Base-by-base conservation (phyloP, 352 stramenopile species). In the Aphanomyces stellatus region DNA sequence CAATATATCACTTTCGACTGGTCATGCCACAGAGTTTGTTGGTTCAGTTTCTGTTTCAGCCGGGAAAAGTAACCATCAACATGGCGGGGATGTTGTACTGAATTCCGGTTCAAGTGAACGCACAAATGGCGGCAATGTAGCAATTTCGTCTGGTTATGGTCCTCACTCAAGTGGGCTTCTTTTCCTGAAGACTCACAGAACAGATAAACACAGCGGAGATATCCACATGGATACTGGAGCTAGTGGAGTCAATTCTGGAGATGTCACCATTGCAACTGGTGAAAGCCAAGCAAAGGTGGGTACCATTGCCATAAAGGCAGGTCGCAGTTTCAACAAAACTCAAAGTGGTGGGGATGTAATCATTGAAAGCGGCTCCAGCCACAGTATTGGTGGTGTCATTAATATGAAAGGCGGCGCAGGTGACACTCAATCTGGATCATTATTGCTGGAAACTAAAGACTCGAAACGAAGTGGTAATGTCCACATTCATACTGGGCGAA, bases 241-340 rank as follows among this genome's bases (percentile, higher is more conserved):
- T 13, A 34, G 34, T 2, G 19, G 13, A 1, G 31, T 7, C 17
- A 6, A 4, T 6, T 51, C 27, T 13, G 63, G 63, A 22, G 51
- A 28, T 19, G 43, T 70, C 41, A 13, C 17, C 49, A n/a, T 70
- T 25, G 43, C 51, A 3, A 65, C 63, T 15, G 63, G 63, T 24
- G 48, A 15, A 28, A 25, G 43, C 10, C 27, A 0, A 24, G 15
- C n/a, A n/a, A 43, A 2, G 28, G 30, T 46, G 17, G 67, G 67
- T 17, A 46, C 11, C 28, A 27, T 72, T 24, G n/a, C 11, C 5
- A 6, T 70, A 7, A 30, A 51, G 22, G 49, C 60, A 4, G 67
- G 67, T 59, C 17, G 30, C 34, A 49, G 33, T 17, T 43, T 49
- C 13, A 37, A 19, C 17, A 30, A 35, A 40, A 33, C n/a, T 27